These are phyloP conservation scores for Fraxinus floribunda DNA, from an alignment of 305 asterid species.

Conservation along the genomic window DNA sequence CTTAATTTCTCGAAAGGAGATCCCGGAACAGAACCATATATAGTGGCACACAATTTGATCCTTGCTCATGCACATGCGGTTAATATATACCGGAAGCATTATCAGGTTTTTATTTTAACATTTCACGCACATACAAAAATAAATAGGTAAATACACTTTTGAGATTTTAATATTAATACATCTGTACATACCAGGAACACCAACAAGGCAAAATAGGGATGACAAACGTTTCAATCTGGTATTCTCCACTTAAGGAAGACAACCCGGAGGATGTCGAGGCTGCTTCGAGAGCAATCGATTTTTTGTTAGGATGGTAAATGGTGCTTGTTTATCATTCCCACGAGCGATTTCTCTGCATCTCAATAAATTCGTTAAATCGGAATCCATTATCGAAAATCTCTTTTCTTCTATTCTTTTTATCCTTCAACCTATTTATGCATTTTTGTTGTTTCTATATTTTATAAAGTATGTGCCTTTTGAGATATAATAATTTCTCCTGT, in stretches of 20 bases:
- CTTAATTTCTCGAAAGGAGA: not conserved
- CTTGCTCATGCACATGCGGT: conserved; percentile 32
- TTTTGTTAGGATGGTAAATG: conserved; percentile 27
- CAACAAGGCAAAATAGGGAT: conserved; percentile 33
- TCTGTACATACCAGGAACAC: not conserved
- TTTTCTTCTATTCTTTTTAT: not conserved
- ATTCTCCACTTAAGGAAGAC: not conserved
- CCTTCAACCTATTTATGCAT: not conserved
- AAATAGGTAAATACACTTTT: not conserved
- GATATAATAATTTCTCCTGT: not conserved
- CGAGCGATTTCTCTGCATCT: not conserved
- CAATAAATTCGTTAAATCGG: not conserved
- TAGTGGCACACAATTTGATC: conserved; percentile 26
- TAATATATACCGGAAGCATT: conserved; percentile 4
- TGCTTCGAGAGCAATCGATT: conserved; percentile 28
- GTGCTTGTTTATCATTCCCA: not conserved
- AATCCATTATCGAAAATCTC: not conserved
- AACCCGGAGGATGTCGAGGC: conserved; percentile 13
- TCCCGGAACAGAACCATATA: conserved; percentile 30
- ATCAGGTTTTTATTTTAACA: conserved; percentile 11
- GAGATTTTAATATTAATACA: not conserved
- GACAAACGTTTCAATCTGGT: conserved; percentile 22
- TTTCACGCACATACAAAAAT: not conserved
- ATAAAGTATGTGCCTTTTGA: not conserved
- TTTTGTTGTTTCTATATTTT: not conserved